phyloP scores from a whole-genome alignment of 1,284 basidiomycete genomes.

The Ceratobasidium theobromae region DNA sequence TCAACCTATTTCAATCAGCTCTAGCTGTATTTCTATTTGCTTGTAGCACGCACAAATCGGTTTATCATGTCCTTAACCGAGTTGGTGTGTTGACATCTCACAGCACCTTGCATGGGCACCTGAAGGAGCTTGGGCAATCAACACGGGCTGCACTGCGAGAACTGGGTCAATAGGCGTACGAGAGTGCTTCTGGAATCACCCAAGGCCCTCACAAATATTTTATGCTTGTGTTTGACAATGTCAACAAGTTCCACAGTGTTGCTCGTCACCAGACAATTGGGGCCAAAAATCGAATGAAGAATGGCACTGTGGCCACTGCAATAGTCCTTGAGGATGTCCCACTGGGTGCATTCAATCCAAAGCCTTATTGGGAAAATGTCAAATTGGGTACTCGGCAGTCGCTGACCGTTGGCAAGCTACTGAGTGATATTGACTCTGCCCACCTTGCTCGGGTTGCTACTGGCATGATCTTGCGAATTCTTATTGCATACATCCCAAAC shows the following conservation, averaged over 20 bases:
- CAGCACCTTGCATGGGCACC: background rate
- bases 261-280: background rate
- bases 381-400: background rate
- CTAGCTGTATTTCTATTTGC: constrained; percentile 5
- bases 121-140: background rate
- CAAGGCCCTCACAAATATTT: constrained; percentile 2
- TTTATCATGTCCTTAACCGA: background rate
- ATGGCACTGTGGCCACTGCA: constrained; percentile 5
- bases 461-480: background rate
- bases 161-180: background rate
- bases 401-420: background rate
- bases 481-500: background rate
- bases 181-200: background rate
- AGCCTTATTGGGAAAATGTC: background rate
- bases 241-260: background rate
- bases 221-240: background rate
- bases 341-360: constrained; percentile 1
- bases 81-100: background rate
- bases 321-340: background rate
- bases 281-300: background rate
- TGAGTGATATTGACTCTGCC: background rate
- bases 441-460: background rate
- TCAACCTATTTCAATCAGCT: constrained; percentile 2
- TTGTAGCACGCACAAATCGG: background rate
- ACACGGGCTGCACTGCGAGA: background rate